Evolutionary conservation across 176 grass and related monocot species (phyloP), one percentile per base, ranked within the genome.

Genomic region (bread wheat (Triticum aestivum)): DNA sequence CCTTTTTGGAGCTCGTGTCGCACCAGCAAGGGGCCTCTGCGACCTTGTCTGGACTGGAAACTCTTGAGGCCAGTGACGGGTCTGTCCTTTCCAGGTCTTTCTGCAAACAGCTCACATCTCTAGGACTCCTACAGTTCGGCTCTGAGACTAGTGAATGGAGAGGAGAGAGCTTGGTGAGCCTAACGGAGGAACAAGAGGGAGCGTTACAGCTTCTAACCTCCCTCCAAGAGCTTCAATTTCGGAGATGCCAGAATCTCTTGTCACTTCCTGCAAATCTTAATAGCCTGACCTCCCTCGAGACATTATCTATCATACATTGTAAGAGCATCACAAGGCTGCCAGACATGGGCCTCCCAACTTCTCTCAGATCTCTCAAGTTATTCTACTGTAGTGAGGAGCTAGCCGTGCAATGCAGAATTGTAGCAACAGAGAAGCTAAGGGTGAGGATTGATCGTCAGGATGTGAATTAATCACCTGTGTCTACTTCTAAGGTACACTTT

Each of bases 71-170:
- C 2, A 10, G 0, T 27, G 83, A 85, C 3, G 3, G 0, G 0
- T 78, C 62, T 69, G 9, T 78, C n/a, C 63, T 86, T 13, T n/a
- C 74, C 14, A 11, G 1, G 15, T 2, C 45, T 8, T 26, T 82
- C 9, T 87, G 86, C 86, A 76, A 67, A 37, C 44, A 66, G 0
- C 86, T 87, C 9, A 75, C 41, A n/a, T 82, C 69, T 18, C n/a
- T 87, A 5, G n/a, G 5, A 21, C 0, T 0, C n/a, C 69, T 81
- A 15, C 0, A 0, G 0, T 80, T 77, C 9, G 0, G 4, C 0
- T 3, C 0, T 11, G 0, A 0, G 15, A 1, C 0, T 11, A 5
- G 9, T 41, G 10, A 21, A 42, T 0, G 3, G 41, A 42, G 9
- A 77, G 9, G 9, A 77, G 9, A 5, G 1, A 23, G 23, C 38